Base-by-base conservation (phyloP, 108 stramenopile genomes). In the Thalassiosira profunda region DNA sequence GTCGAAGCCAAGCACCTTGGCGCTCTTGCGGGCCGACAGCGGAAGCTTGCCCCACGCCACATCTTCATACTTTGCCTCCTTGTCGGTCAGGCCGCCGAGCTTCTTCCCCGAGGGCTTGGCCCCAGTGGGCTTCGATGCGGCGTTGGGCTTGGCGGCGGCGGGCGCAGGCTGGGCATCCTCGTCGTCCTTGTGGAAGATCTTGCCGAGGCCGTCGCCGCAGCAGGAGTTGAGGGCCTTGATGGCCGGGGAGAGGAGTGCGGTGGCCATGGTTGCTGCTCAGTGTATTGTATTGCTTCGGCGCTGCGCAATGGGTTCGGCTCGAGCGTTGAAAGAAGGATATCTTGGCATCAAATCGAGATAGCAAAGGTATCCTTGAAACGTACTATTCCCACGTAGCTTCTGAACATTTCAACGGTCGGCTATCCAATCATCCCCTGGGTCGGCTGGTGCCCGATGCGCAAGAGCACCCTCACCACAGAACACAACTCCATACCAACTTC, bases 21-120 rank as follows among this genome's bases (percentile, higher is more conserved):
- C 82, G 20, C 84, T 84, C 29, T 79, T 71, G 14, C 63, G 54
- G 5, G 67, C 80, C 37, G 51, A 47, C 17, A 54, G n/a, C 5
- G 87, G 84, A 3, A 88, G 77, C 20, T 84, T 70, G 46, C 58
- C 38, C 68, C 68, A 70, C 10, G 48, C 33, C 5, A 48, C 49
- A n/a, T 76, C 48, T 63, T 88, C 87, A 51, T 83, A 81, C 36
- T 88, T 88, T 51, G 66, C 80, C 5, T 82, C 70, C 41, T 76
- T 58, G 67, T 78, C 82, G 17, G 79, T 63, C 62, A 83, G 81
- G 6, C 52, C 66, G 12, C 45, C 31, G 23, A 24, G 45, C 26
- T 42, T 51, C 18, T 6, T 18, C 18, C 25, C 59, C 0, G 15
- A 33, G 7, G 17, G 36, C 10, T 45, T 14, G 23, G 42, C 35